Percentiles rank a stretch among this genome's conserved stretches.
Conservation (phyloP, 1,284 basidiomycete genomes). For the Melanopsichium pennsylvanicum region DNA sequence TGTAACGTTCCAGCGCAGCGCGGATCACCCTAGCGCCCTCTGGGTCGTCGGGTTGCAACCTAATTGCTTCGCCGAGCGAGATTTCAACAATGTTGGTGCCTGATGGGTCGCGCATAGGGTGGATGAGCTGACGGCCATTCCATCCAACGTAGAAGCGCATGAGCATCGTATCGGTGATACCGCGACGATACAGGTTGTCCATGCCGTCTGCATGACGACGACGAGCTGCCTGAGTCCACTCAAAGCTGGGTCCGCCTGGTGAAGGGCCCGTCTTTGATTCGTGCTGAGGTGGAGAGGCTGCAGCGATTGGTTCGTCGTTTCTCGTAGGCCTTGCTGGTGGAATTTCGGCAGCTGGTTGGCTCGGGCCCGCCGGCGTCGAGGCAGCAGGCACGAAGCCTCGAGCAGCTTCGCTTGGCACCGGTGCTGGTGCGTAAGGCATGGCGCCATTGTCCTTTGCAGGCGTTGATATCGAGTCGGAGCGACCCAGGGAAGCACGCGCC, state of each 20-base stretch:
- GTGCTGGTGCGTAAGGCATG: constrained; percentile 18
- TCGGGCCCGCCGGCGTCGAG: constrained; percentile 6
- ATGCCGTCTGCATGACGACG: constrained; percentile 58
- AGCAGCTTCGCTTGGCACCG: constrained; percentile 40
- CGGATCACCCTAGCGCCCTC: constrained; percentile 54
- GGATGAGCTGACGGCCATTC: constrained; percentile 61
- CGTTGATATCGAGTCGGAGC: constrained; percentile 26
- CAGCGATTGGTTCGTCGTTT: constrained; percentile 17
- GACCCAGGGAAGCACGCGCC: constrained; percentile 23
- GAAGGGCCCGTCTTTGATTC: constrained; percentile 11
- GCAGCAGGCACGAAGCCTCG: constrained; percentile 13
- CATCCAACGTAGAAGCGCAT: constrained; percentile 59
- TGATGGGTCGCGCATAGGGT: constrained; percentile 39
- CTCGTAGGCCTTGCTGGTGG: constrained; percentile 9
- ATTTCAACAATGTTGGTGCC: constrained; percentile 46
- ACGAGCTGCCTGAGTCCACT: constrained; percentile 29
- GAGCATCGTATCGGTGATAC: constrained; percentile 63
- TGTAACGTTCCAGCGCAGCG: constrained; percentile 28
- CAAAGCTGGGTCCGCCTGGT: constrained; percentile 7
- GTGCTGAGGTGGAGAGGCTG: constrained; percentile 14
- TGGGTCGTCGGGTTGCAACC: constrained; percentile 51
- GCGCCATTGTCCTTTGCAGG: constrained; percentile 24
- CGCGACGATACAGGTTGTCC: constrained; percentile 59
- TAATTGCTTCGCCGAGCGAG: constrained; percentile 46
- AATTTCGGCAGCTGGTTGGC: constrained; percentile 6